Conservation (phyloP, 2,329 filamentous ascomycete species). For the Sclerotinia borealis region DNA sequence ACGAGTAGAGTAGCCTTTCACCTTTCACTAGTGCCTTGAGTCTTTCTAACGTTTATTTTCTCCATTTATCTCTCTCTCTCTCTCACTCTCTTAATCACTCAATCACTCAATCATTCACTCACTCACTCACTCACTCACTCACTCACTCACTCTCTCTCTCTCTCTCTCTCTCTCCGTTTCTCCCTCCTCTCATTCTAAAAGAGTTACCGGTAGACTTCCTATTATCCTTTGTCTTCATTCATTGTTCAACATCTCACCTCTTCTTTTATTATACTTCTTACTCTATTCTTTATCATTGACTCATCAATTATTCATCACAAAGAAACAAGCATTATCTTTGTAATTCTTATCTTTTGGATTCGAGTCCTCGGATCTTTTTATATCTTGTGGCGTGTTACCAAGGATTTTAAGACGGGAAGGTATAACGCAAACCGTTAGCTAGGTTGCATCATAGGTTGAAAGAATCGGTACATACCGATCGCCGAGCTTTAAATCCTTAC, state of each 20-base stretch:
- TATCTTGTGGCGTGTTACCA: slow-evolving; percentile 1
- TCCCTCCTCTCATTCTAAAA: background rate
- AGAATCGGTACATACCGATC: background rate
- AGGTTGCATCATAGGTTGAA: slow-evolving; percentile 10
- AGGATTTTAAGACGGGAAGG: background rate
- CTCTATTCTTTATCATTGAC: slow-evolving; percentile 1
- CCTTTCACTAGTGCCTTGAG: too few relatives aligned
- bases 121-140: too few relatives aligned
- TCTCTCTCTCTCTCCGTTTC: too few relatives aligned
- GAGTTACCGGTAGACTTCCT: too few relatives aligned
- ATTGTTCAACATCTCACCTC: background rate
- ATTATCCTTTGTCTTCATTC: background rate
- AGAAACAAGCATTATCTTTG: background rate
- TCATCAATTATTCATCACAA: background rate
- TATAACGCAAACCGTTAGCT: background rate
- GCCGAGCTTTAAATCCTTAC: background rate
- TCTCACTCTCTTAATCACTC: too few relatives aligned
- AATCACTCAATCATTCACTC: too few relatives aligned
- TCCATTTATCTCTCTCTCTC: background rate
- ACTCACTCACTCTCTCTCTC: too few relatives aligned
- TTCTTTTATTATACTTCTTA: background rate
- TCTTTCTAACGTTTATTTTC: background rate
- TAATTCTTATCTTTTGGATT: background rate
- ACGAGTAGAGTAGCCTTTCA: too few relatives aligned
- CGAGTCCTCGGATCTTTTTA: background rate